These are phyloP conservation scores for Phytophthora rubi DNA, from an alignment of 352 stramenopile genomes.

Conservation along the genomic window DNA sequence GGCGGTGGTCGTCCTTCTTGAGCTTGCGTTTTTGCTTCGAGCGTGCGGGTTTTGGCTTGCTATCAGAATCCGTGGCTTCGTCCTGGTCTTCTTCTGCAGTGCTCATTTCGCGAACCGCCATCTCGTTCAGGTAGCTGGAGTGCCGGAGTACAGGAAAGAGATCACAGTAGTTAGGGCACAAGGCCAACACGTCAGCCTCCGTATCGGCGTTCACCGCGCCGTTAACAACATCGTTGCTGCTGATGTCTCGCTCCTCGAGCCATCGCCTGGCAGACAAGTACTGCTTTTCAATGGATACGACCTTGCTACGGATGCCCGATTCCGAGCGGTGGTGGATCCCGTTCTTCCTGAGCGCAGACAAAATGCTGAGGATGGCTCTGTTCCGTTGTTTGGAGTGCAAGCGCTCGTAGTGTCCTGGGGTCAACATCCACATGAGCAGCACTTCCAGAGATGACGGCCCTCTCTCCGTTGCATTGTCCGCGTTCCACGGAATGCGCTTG, in stretches of 20 bases:
- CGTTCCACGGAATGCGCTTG: slow-evolving; percentile 21
- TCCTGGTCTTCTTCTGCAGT: neutral
- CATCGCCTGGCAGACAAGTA: slow-evolving; percentile 26
- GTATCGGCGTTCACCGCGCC: slow-evolving; percentile 17
- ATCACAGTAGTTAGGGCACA: slow-evolving; percentile 38
- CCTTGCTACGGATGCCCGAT: slow-evolving; percentile 22
- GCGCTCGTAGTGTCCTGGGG: slow-evolving; percentile 38
- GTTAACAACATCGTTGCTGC: slow-evolving; percentile 5
- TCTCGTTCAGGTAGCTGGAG: slow-evolving; percentile 12
- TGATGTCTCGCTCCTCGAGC: slow-evolving; percentile 12
- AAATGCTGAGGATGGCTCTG: slow-evolving; percentile 15
- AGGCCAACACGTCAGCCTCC: slow-evolving; percentile 14
- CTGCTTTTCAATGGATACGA: slow-evolving; percentile 22
- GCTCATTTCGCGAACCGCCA: neutral
- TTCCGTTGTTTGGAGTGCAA: slow-evolving; percentile 15
- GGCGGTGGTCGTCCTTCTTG: neutral
- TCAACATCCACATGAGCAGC: slow-evolving; percentile 40
- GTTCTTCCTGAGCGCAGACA: slow-evolving; percentile 16
- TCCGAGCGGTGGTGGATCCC: slow-evolving; percentile 21
- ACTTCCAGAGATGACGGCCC: slow-evolving; percentile 37
- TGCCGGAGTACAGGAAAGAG: slow-evolving; percentile 19
- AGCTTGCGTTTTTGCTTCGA: slow-evolving; percentile 11
- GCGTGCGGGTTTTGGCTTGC: neutral
- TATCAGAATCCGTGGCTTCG: slow-evolving; percentile 1
- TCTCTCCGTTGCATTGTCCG: slow-evolving; percentile 13